Conservation (phyloP, 73 alveolate genomes). For the Paramecium primaurelia region DNA sequence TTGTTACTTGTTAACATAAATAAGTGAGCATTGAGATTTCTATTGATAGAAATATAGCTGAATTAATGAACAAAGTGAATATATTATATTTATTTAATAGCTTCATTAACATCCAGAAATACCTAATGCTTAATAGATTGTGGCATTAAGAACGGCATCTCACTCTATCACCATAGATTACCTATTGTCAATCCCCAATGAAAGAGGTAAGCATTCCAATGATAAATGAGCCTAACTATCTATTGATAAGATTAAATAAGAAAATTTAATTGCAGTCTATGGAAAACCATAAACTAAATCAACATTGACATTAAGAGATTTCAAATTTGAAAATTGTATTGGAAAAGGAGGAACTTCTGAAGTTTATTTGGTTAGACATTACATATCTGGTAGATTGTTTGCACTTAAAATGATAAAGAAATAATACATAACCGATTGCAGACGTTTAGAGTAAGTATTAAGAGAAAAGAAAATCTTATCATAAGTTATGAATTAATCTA, state of each 20-base stretch:
- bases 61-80: background rate
- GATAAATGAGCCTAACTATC: background rate
- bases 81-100: background rate
- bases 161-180: conserved; percentile 18
- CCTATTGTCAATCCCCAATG: background rate
- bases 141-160: background rate
- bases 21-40: background rate
- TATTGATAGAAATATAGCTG: background rate
- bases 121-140: background rate
- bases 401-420: conserved; percentile 61
- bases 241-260: background rate
- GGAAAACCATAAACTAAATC: background rate
- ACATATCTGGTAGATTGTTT: conserved; percentile 21
- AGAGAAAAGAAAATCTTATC: conserved; percentile 54
- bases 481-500: conserved; percentile 13
- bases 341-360: conserved; percentile 65
- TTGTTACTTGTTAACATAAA: background rate
- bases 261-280: background rate
- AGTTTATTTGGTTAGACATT: conserved; percentile 60
- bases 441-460: conserved; percentile 49
- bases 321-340: conserved; percentile 46
- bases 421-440: conserved; percentile 50
- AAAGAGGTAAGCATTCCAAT: background rate
- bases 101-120: background rate
- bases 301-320: conserved; percentile 35